Evolutionary conservation across 2,329 filamentous ascomycete species (phyloP).

Genomic region (Sarocladium brachiariae): DNA sequence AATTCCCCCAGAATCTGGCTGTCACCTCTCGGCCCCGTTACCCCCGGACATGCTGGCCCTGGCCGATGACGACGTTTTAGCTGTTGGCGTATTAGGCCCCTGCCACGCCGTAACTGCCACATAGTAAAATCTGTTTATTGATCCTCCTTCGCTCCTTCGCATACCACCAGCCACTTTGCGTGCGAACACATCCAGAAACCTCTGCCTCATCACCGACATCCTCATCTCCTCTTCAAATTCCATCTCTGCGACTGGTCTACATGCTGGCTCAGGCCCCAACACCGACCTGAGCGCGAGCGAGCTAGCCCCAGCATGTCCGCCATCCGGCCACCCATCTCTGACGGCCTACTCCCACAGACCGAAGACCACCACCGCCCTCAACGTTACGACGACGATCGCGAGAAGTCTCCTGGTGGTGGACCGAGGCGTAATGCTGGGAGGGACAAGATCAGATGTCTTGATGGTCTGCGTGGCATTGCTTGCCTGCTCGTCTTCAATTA

Average conservation of each 20-base stretch:
- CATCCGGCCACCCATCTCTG: background rate
- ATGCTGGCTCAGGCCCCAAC: background rate
- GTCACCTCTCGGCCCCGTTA: background rate
- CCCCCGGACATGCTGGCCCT: background rate
- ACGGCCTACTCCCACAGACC: slow-evolving; percentile 1
- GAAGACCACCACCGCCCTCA: background rate
- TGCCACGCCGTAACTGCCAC: background rate
- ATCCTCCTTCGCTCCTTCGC: too few relatives aligned
- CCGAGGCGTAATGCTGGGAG: slow-evolving; percentile 3
- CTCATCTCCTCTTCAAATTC: background rate
- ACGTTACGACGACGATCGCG: slow-evolving; percentile 5
- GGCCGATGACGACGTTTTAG: slow-evolving; percentile 3
- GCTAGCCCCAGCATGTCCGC: background rate
- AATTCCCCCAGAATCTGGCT: background rate
- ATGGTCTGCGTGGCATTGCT: slow-evolving; percentile 34
- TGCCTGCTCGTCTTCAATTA: slow-evolving; percentile 37
- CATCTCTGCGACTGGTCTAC: background rate
- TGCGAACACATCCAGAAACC: background rate
- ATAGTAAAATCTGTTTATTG: too few relatives aligned
- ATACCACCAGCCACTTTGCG: too few relatives aligned
- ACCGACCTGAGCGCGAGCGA: background rate
- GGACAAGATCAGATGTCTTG: slow-evolving; percentile 32
- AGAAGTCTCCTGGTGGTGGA: background rate
- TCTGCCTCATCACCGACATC: background rate
- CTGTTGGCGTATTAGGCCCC: background rate